A percentile compares a stretch with the other conserved stretches of the same genome.
These are phyloP conservation scores for Metarhizium anisopliae DNA, from an alignment of 2,329 filamentous ascomycete species.

Conservation along the genomic window DNA sequence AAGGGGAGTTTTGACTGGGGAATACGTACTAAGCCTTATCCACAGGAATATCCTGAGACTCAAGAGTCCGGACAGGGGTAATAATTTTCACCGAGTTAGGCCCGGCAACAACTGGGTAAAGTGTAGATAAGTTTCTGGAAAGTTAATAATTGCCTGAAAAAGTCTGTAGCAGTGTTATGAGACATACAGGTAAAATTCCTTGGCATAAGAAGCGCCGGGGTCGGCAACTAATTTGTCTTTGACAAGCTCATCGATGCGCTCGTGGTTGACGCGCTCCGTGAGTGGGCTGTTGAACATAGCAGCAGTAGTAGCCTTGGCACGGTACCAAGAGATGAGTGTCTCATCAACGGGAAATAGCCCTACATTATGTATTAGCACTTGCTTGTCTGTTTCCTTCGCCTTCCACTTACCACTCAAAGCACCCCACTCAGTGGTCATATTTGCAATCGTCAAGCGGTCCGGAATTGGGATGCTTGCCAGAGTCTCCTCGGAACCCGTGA, in stretches of 20 bases:
- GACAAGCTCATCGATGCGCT: constrained; percentile 63
- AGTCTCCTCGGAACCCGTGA: constrained; percentile 57
- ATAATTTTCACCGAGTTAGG: constrained; percentile 88
- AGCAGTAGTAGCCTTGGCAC: constrained; percentile 64
- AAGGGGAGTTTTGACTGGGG: too few species aligned
- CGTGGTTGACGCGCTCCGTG: constrained; percentile 59
- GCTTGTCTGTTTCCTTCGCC: too few species aligned
- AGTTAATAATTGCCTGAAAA: too few species aligned
- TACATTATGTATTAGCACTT: neutral
- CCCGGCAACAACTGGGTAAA: constrained; percentile 76
- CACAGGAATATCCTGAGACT: too few species aligned
- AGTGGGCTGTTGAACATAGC: constrained; percentile 46
- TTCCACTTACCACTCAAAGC: constrained; percentile 36
- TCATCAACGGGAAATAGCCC: constrained; percentile 66
- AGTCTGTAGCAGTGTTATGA: too few species aligned
- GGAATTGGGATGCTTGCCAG: constrained; percentile 64
- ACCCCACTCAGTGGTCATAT: constrained; percentile 81
- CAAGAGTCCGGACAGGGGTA: constrained; percentile 64
- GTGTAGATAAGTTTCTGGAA: constrained; percentile 58
- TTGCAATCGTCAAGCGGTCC: constrained; percentile 62
- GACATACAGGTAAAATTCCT: constrained; percentile 58
- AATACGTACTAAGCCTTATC: too few species aligned
- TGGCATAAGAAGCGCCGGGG: constrained; percentile 70
- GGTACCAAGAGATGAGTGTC: constrained; percentile 63
- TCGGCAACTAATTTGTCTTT: constrained; percentile 61